Evolutionary conservation across 768 basidiomycete genomes (phyloP).

Genomic region (Rhizopogon vesiculosus): DNA sequence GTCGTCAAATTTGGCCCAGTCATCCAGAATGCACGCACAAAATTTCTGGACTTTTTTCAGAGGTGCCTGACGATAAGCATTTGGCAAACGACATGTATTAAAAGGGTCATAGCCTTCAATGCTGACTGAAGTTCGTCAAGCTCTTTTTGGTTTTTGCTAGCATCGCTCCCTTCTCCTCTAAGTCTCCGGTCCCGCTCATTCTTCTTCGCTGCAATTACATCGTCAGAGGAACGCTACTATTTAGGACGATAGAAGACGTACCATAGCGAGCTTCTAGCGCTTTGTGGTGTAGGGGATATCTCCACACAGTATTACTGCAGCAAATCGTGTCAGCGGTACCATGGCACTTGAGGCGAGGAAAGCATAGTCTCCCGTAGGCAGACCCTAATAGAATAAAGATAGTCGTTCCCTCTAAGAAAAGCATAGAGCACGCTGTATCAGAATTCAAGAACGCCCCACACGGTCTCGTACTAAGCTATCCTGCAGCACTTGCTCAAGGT

Average conservation of each 20-base stretch:
- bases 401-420: constrained; percentile 8
- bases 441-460: constrained; percentile 14
- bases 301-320: constrained; percentile 25
- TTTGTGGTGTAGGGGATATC: constrained; percentile 29
- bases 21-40: constrained; percentile 60
- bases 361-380: too few relatives aligned
- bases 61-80: constrained; percentile 41
- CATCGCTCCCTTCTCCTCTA: constrained; percentile 52
- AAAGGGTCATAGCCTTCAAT: constrained; percentile 18
- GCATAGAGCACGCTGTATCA: constrained; percentile 20
- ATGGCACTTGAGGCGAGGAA: constrained; percentile 13
- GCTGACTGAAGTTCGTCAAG: constrained; percentile 55
- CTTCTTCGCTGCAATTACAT: constrained; percentile 48
- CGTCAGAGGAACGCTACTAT: not conserved
- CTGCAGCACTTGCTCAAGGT: not conserved
- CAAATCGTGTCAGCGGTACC: constrained; percentile 17
- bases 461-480: constrained; percentile 12
- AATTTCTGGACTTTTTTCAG: constrained; percentile 58
- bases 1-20: constrained; percentile 75
- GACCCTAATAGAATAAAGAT: too few relatives aligned
- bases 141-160: constrained; percentile 47
- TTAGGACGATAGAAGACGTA: constrained; percentile 26
- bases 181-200: constrained; percentile 58
- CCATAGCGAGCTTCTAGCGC: constrained; percentile 77
- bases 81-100: not conserved